These are phyloP conservation scores for Geotrichum citri-aurantii DNA, from an alignment of 1,139 yeast species.

Conservation along the genomic window DNA sequence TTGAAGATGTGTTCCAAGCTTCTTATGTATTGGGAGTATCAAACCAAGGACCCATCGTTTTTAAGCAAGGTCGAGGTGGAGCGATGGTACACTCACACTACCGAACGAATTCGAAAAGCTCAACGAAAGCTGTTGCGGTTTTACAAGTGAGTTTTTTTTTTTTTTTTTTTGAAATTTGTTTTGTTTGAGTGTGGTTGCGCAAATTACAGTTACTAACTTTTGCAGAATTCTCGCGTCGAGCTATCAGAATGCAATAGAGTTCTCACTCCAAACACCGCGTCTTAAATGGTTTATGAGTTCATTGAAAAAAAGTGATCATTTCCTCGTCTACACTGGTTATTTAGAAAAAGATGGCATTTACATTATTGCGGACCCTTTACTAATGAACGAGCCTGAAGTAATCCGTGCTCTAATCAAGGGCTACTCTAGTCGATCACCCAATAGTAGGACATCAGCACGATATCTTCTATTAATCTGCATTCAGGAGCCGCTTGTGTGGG, in stretches of 20 bases:
- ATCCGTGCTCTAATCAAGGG: constrained; percentile 37
- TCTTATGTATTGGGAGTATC: constrained; percentile 64
- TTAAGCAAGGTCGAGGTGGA: constrained; percentile 50
- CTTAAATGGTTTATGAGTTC: constrained; percentile 50
- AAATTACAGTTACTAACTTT: not conserved
- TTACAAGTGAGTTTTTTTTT: constrained; percentile 35
- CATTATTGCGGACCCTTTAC: constrained; percentile 57
- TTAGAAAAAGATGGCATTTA: constrained; percentile 8
- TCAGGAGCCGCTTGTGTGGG: constrained; percentile 85
- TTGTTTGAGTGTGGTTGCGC: not conserved
- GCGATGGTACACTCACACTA: constrained; percentile 73
- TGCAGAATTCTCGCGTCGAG: constrained; percentile 53
- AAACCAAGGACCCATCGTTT: constrained; percentile 51
- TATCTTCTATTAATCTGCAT: constrained; percentile 75
- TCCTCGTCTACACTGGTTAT: constrained; percentile 43
- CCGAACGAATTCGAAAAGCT: constrained; percentile 78
- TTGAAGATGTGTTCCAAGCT: constrained; percentile 64
- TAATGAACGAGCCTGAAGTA: constrained; percentile 41
- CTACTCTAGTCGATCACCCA: constrained; percentile 22
- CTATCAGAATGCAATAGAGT: constrained; percentile 71
- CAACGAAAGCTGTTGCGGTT: constrained; percentile 82
- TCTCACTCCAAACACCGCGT: constrained; percentile 50
- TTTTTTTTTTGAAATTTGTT: not conserved
- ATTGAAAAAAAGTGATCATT: constrained; percentile 65
- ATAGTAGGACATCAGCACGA: constrained; percentile 27